Conservation (phyloP, 495 filamentous ascomycete species). For the Cercophora scortea region DNA sequence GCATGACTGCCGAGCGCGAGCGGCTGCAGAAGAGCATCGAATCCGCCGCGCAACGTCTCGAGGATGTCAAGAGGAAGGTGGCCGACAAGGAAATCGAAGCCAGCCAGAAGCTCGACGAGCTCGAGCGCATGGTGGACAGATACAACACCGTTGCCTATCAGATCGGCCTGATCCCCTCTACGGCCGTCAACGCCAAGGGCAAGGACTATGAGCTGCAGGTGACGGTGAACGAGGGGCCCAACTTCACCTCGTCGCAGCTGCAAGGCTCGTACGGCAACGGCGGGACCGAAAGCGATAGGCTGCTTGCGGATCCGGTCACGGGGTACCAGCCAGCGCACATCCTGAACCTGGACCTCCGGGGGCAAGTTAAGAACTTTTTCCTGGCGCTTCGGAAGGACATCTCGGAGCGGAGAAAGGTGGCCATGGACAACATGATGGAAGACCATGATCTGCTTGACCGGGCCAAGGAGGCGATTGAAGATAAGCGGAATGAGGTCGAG, state of each 20-base stretch:
- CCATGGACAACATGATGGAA: slow-evolving; percentile 81
- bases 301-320: slow-evolving; percentile 70
- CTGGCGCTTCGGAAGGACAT: slow-evolving; percentile 76
- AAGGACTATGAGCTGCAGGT: slow-evolving; percentile 75
- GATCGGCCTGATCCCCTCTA: slow-evolving; percentile 77
- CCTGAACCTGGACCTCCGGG: slow-evolving; percentile 76
- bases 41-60: slow-evolving; percentile 60
- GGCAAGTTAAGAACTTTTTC: slow-evolving; percentile 71
- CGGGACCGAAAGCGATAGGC: slow-evolving; percentile 45
- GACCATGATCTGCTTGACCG: slow-evolving; percentile 85
- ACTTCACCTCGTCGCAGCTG: slow-evolving; percentile 65
- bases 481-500: slow-evolving; percentile 87
- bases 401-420: slow-evolving; percentile 70
- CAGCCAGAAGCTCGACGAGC: slow-evolving; percentile 72
- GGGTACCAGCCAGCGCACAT: slow-evolving; percentile 87
- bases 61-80: slow-evolving; percentile 74
- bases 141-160: slow-evolving; percentile 95
- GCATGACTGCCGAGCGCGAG: slow-evolving; percentile 92
- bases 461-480: slow-evolving; percentile 89
- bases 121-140: slow-evolving; percentile 75
- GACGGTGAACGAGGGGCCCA: slow-evolving; percentile 57
- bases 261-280: slow-evolving; percentile 40
- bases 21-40: slow-evolving; percentile 80
- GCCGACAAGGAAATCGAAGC: slow-evolving; percentile 80
- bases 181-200: slow-evolving; percentile 78